Percentiles rank a stretch among this genome's conserved stretches.
phyloP scores from a whole-genome alignment of 2,329 filamentous ascomycete species.

The Talaromyces islandicus region DNA sequence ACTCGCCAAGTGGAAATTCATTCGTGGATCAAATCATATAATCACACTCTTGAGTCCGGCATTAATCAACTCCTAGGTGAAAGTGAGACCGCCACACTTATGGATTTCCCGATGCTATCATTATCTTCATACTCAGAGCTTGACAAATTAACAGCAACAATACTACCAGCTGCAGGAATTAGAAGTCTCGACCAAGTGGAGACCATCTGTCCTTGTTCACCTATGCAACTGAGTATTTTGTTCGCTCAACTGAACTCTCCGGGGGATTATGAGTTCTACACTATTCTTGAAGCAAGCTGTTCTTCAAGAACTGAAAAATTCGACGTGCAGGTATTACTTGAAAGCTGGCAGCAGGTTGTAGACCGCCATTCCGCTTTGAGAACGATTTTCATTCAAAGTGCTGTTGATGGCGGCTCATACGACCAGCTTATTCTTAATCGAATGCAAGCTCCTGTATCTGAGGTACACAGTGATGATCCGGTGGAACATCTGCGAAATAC shows the following conservation, averaged over 20 bases:
- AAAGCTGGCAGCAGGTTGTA: slow-evolving; percentile 1
- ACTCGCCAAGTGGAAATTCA: background rate
- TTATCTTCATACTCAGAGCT: background rate
- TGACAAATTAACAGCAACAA: background rate
- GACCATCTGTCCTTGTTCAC: background rate
- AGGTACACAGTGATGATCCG: background rate
- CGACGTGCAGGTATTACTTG: background rate
- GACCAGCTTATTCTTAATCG: slow-evolving; percentile 1
- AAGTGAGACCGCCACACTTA: background rate
- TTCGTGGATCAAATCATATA: background rate
- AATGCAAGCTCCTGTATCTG: background rate
- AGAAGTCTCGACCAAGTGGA: background rate
- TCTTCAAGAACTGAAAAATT: background rate
- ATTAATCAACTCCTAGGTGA: background rate
- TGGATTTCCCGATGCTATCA: background rate
- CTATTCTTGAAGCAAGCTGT: background rate
- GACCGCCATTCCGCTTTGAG: background rate
- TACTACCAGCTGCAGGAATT: background rate
- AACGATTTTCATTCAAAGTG: background rate
- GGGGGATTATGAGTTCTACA: background rate
- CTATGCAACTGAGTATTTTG: slow-evolving; percentile 2
- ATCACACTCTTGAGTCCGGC: background rate
- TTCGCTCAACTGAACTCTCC: background rate
- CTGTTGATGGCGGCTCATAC: background rate
- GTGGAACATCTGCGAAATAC: background rate